Evolutionary conservation across 2,329 filamentous ascomycete genomes (phyloP), one percentile per base, ranked within the genome.

Genomic region (Arthrocladium fulminans): DNA sequence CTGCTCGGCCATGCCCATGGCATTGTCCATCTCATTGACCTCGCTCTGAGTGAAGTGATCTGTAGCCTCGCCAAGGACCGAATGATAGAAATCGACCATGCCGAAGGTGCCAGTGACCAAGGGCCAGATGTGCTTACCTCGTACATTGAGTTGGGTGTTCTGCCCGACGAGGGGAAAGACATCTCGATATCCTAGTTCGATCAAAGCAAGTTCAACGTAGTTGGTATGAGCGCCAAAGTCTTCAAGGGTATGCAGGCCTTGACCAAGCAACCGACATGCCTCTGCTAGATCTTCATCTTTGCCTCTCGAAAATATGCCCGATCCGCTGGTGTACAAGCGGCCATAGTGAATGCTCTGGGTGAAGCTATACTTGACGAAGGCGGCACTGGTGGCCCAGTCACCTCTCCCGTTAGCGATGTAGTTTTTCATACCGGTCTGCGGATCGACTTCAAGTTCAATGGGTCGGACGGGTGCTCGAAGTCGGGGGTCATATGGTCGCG

Each of bases 361-460:
- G 53, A 92, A 65, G 58, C 84, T 88, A 67, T 80, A 86, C 57
- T 82, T 81, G 51, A 95, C 75, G 60, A 90, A 96, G 32, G 86
- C 89, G 6, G 86, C 73, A 54, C 88, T 95, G 17, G 92, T 98
- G 1, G 89, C 87, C 86, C 89, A 96, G 34, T 79, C 77, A 3
- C 88, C 87, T 12, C 70, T 73, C 64, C 97, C 90, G 60, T 96
- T 97, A 51, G 90, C 82, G 57, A 98, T 97, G 66, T 98, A 98
- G 65, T 97, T 97, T 68, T 97, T 98, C 90, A 98, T 95, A n/a
- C 89, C 89, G 1, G 86, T 92, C 4, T 76, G 70, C 27, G 70
- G 69, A 60, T 92, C 86, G 49, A 92, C 77, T 51, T 86, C 80
- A 17, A 86, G 78, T 61, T 92, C 86, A 34, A 77, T 66, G 3